These are phyloP conservation scores for Lyophyllum decastes DNA, from an alignment of 768 basidiomycete species.

Conservation along the genomic window DNA sequence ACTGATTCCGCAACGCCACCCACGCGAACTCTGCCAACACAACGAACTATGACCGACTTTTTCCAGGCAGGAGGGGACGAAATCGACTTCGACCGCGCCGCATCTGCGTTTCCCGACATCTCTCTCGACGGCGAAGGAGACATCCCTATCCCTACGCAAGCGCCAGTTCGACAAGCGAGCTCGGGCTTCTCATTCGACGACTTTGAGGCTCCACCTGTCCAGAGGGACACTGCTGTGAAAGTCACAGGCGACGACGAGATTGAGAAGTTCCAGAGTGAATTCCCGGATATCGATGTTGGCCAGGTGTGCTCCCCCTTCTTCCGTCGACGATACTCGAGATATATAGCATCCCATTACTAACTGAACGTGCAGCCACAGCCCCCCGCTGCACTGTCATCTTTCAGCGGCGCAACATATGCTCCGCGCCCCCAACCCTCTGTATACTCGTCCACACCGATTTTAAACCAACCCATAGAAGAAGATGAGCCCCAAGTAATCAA, in stretches of 20 bases:
- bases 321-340: neutral
- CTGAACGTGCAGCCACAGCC: slow-evolving; percentile 28
- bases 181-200: slow-evolving; percentile 66
- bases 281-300: slow-evolving; percentile 72
- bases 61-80: slow-evolving; percentile 44
- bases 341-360: neutral
- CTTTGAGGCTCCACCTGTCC: slow-evolving; percentile 52
- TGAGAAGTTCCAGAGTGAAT: slow-evolving; percentile 83
- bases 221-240: slow-evolving; percentile 57
- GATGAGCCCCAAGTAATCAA: slow-evolving; percentile 88
- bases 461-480: slow-evolving; percentile 66
- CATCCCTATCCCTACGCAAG: slow-evolving; percentile 37
- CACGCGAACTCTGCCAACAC: slow-evolving; percentile 8
- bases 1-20: neutral
- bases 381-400: slow-evolving; percentile 32
- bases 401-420: slow-evolving; percentile 63
- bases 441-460: slow-evolving; percentile 71
- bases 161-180: slow-evolving; percentile 31
- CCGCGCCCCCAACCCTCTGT: slow-evolving; percentile 76
- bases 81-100: slow-evolving; percentile 82
- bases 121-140: slow-evolving; percentile 68
- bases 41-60: slow-evolving; percentile 28
- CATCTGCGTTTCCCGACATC: slow-evolving; percentile 84
- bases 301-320: slow-evolving; percentile 27
- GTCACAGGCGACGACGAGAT: slow-evolving; percentile 87